Conservation (phyloP, 2,329 filamentous ascomycete species). For the Chrysosporium queenslandicum region DNA sequence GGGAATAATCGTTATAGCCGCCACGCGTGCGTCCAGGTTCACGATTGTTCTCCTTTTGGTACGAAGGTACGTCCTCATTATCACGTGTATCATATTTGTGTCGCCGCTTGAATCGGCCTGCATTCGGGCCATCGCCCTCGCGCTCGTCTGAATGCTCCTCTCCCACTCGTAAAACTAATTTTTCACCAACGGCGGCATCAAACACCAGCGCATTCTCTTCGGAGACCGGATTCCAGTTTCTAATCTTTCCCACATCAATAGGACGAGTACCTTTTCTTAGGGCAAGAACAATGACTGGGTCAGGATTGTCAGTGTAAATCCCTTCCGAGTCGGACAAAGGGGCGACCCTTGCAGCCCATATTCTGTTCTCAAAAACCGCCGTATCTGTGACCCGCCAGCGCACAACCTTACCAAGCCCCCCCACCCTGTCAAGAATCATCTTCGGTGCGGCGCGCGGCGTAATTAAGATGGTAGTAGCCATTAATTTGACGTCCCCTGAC, state of each 20-base stretch:
- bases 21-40: conserved; percentile 21
- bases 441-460: conserved; percentile 63
- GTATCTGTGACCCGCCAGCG: conserved; percentile 73
- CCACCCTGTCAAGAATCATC: conserved; percentile 68
- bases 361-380: conserved; percentile 62
- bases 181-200: conserved; percentile 77
- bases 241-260: conserved; percentile 69
- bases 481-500: conserved; percentile 60
- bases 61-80: conserved; percentile 36
- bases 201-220: conserved; percentile 63
- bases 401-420: conserved; percentile 74
- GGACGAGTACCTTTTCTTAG: conserved; percentile 65
- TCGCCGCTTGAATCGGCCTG: conserved; percentile 50
- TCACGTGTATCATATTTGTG: conserved; percentile 49
- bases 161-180: conserved; percentile 71
- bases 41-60: conserved; percentile 23
- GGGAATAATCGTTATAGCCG: conserved; percentile 21
- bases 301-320: conserved; percentile 68
- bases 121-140: conserved; percentile 52
- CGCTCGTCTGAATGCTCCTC: conserved; percentile 53
- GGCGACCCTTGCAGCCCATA: conserved; percentile 77
- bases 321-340: conserved; percentile 58
- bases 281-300: conserved; percentile 72
- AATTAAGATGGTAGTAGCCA: conserved; percentile 88
- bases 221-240: conserved; percentile 69